Percentiles rank a stretch among this genome's conserved stretches.
Evolutionary conservation across 2,329 filamentous ascomycete species (phyloP).

Genomic region (Mycocentrospora acerina): DNA sequence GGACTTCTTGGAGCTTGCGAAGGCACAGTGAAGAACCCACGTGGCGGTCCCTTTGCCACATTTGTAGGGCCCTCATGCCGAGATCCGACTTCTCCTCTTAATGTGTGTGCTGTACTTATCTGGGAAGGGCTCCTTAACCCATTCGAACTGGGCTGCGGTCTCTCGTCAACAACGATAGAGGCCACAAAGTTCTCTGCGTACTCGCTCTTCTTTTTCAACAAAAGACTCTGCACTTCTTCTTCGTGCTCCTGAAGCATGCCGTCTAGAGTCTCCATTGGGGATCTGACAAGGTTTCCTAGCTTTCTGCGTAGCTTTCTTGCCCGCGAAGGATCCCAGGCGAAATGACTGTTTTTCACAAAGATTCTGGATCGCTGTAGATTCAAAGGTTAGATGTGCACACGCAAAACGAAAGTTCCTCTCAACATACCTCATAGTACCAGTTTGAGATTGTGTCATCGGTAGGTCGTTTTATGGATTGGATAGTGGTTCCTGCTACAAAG

Average conservation of each 20-base stretch:
- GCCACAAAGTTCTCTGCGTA: constrained; percentile 32
- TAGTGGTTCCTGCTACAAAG: constrained; percentile 73
- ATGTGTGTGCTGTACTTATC: constrained; percentile 6
- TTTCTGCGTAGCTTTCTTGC: constrained; percentile 58
- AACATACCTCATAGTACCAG: constrained; percentile 74
- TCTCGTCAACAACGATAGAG: constrained; percentile 24
- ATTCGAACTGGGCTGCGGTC: constrained; percentile 9
- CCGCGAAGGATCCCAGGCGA: constrained; percentile 69
- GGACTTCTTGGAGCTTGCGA: constrained; percentile 24
- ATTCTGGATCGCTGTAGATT: constrained; percentile 65
- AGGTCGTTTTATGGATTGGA: constrained; percentile 69
- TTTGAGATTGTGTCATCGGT: constrained; percentile 71
- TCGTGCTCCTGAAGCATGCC: constrained; percentile 60
- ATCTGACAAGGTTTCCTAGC: constrained; percentile 56
- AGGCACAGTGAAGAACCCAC: constrained; percentile 31
- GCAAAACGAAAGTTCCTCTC: background rate
- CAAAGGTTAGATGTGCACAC: background rate
- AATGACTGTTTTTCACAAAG: constrained; percentile 74
- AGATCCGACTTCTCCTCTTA: constrained; percentile 5
- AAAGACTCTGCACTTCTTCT: constrained; percentile 50
- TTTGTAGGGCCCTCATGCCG: constrained; percentile 15
- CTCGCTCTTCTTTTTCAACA: constrained; percentile 46
- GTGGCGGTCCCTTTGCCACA: constrained; percentile 21
- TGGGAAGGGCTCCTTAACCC: constrained; percentile 26
- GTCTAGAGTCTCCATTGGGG: constrained; percentile 49